Evolutionary conservation across 352 stramenopile species (phyloP), one percentile per base, ranked within the genome.

Genomic region (Globisporangium emineosum): DNA sequence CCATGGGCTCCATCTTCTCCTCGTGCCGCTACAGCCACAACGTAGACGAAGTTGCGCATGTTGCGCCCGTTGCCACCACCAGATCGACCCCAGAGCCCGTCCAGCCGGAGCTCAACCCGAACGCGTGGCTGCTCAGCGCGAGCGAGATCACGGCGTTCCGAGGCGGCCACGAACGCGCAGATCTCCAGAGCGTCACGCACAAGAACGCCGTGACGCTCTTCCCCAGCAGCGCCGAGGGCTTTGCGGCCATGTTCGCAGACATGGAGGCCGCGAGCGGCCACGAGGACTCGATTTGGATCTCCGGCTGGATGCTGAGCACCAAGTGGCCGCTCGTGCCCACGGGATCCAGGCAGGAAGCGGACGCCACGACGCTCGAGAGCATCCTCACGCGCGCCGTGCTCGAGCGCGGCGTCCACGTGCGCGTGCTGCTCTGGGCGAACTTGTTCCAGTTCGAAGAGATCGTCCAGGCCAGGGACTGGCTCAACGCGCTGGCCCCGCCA

Each of bases 361-460:
- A 54, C 4, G 33, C 54, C 17, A 69, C 65, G 15, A 55, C 65
- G 37, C 57, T 77, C 29, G 30, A 49, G 21, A 15, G 23, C 12
- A 53, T 69, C 12, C 8, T 77, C 17, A 65, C 63, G 29, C 58
- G 67, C 13, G 70, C 64, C 0, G 68, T 77, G n/a, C 15, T 27
- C 1, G 9, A 62, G n/a, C 64, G 62, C 37, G 65, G 62, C 13
- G 70, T 78, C 23, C 62, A 78, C 23, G 65, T 71, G 33, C 71
- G 63, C 33, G 52, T 62, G 21, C 61, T 78, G 23, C 55, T 78
- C 19, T 78, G 71, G 71, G 53, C 61, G 25, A 78, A 73, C 33
- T 17, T 75, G 13, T 42, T 62, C 17, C 10, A 66, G 32, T 49
- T 60, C 8, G 54, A 57, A 10, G 49, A 71, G 25, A 49, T 42